These are phyloP conservation scores for Mucor saturninus DNA, from an alignment of 371 early-diverging fungal species.

Conservation along the genomic window DNA sequence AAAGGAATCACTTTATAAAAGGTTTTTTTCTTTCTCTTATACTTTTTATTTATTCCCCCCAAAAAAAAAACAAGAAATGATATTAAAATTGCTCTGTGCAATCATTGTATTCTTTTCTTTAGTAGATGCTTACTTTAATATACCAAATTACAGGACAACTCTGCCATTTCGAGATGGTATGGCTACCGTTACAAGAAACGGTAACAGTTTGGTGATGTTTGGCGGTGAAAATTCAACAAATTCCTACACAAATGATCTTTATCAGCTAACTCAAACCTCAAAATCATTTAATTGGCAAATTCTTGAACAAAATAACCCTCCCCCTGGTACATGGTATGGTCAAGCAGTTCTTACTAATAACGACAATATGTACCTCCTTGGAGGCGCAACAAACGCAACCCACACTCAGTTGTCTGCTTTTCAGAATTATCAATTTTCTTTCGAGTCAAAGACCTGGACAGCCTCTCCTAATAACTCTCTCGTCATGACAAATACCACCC, in stretches of 20 bases:
- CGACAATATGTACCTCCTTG: constrained; percentile 25
- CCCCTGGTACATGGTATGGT: constrained; percentile 22
- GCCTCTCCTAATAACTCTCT: constrained; percentile 6
- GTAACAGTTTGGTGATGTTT: constrained; percentile 31
- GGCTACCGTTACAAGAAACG: constrained; percentile 29
- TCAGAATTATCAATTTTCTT: constrained; percentile 25
- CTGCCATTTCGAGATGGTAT: constrained; percentile 38
- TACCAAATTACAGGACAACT: constrained; percentile 22
- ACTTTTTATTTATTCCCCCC: not conserved
- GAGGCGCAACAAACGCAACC: constrained; percentile 30
- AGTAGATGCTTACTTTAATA: constrained; percentile 29
- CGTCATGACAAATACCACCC: not conserved
- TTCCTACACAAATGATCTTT: constrained; percentile 26
- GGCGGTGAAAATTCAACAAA: constrained; percentile 38
- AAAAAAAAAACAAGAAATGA: not conserved
- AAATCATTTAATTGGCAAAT: constrained; percentile 25
- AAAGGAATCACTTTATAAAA: not conserved
- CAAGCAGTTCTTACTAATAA: constrained; percentile 28
- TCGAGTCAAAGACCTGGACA: constrained; percentile 28
- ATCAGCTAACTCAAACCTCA: constrained; percentile 22
- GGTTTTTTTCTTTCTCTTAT: not conserved
- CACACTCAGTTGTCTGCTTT: constrained; percentile 2
- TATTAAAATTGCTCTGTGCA: not conserved
- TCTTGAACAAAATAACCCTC: constrained; percentile 26
- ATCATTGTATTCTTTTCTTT: not conserved